Conservation (phyloP, 2,329 filamentous ascomycete genomes). For the Chrysoporthe austroafricana region DNA sequence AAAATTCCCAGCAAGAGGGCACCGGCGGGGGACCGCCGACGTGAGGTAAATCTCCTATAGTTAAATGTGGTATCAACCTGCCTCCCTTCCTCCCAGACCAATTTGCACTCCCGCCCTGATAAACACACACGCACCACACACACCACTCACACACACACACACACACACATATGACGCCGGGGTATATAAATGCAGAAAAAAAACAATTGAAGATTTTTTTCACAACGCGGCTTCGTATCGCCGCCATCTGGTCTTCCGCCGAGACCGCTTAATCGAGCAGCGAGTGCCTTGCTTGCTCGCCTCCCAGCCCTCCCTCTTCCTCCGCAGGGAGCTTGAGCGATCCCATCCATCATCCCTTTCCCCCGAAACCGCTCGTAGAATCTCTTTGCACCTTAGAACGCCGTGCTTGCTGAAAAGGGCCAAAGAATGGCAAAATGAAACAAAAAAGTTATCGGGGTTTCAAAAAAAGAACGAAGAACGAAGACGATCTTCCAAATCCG, state of each 20-base stretch:
- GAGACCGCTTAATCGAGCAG: neutral
- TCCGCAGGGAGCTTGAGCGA: neutral
- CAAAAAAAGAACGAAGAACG: neutral
- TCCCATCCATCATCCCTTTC: rapidly evolving
- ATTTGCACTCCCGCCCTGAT: neutral
- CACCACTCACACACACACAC: too few relatives aligned
- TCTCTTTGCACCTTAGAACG: conserved; percentile 17
- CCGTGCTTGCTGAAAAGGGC: conserved; percentile 17
- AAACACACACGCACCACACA: neutral
- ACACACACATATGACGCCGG: conserved; percentile 5
- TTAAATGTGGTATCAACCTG: conserved; percentile 15
- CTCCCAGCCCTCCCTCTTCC: too few relatives aligned
- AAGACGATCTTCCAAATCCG: neutral
- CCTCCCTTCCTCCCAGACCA: too few relatives aligned
- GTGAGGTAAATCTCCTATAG: neutral
- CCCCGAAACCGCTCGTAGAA: neutral
- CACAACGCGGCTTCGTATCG: neutral
- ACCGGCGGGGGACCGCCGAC: too few relatives aligned
- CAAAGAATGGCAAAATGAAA: conserved; percentile 4
- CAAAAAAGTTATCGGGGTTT: neutral
- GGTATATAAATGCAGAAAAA: conserved; percentile 16
- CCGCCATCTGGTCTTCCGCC: neutral
- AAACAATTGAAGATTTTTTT: neutral
- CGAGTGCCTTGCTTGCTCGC: neutral
- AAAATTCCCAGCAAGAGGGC: neutral